These are phyloP conservation scores for Platanthera guangdongensis DNA, from an alignment of 106 monocot species.

Conservation along the genomic window DNA sequence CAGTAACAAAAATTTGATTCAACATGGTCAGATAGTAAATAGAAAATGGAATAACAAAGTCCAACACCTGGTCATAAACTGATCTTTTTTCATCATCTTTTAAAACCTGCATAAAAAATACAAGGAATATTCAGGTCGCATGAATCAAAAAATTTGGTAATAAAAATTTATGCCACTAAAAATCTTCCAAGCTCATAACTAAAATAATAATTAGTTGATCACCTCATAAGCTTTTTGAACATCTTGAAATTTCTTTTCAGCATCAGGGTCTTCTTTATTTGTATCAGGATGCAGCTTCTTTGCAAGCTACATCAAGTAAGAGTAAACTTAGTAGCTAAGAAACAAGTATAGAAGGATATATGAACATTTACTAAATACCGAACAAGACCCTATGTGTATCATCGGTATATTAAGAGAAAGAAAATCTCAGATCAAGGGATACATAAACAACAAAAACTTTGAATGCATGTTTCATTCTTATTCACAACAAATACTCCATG, in stretches of 20 bases:
- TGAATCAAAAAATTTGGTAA: not conserved
- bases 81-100: conserved; percentile 88
- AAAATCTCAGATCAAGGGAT: not conserved
- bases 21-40: not conserved
- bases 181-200: not conserved
- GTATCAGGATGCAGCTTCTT: conserved; percentile 97
- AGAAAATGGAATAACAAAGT: not conserved
- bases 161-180: not conserved
- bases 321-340: not conserved
- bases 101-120: conserved; percentile 50
- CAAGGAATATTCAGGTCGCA: not conserved
- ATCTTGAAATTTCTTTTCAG: conserved; percentile 94
- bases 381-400: not conserved
- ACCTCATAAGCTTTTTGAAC: conserved; percentile 94
- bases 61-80: conserved; percentile 84
- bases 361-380: not conserved
- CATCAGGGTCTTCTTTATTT: conserved; percentile 89
- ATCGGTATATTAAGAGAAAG: not conserved
- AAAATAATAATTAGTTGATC: not conserved
- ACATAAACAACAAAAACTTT: not conserved
- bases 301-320: conserved; percentile 47
- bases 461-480: not conserved
- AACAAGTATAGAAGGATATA: not conserved
- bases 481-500: not conserved
- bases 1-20: not conserved